Conservation (phyloP, 768 basidiomycete species). For the Guyanaporus albipodus region DNA sequence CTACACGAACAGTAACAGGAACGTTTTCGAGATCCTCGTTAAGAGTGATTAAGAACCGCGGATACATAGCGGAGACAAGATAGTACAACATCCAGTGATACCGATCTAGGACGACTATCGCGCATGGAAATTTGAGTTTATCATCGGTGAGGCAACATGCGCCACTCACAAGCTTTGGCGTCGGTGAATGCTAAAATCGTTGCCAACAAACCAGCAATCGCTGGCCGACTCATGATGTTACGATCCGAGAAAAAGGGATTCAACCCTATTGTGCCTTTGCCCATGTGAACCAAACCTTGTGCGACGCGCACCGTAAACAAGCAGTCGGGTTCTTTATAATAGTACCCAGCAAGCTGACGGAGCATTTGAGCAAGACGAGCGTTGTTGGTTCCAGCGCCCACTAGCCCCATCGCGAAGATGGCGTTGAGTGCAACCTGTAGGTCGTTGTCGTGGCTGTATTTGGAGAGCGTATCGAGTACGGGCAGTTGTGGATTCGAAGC, state of each 20-base stretch:
- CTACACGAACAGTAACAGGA: constrained; percentile 92
- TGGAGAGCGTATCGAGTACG: constrained; percentile 94
- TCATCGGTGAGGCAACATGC: not conserved
- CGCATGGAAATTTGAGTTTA: not conserved
- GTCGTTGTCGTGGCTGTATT: constrained; percentile 99
- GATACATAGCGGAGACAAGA: constrained; percentile 95
- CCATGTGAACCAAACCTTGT: constrained; percentile 98
- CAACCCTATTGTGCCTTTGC: constrained; percentile 95
- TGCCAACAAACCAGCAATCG: constrained; percentile 85
- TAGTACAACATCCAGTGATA: constrained; percentile 99
- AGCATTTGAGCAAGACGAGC: constrained; percentile 97
- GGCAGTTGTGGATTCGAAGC: constrained; percentile 93
- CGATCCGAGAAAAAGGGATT: constrained; percentile 97
- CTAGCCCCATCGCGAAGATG: constrained; percentile 97
- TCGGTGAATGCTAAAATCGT: constrained; percentile 92
- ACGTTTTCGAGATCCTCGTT: constrained; percentile 84
- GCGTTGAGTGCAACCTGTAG: constrained; percentile 95
- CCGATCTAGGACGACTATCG: constrained; percentile 86
- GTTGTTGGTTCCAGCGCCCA: constrained; percentile 99
- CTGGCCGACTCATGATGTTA: constrained; percentile 82
- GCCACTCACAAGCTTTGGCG: constrained; percentile 80
- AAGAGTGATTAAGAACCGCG: constrained; percentile 95
- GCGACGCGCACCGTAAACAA: constrained; percentile 95
- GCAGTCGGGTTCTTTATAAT: constrained; percentile 95
- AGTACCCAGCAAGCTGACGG: constrained; percentile 94